Base-by-base conservation (phyloP, 441 rosid species). In the Gossypium davidsonii region DNA sequence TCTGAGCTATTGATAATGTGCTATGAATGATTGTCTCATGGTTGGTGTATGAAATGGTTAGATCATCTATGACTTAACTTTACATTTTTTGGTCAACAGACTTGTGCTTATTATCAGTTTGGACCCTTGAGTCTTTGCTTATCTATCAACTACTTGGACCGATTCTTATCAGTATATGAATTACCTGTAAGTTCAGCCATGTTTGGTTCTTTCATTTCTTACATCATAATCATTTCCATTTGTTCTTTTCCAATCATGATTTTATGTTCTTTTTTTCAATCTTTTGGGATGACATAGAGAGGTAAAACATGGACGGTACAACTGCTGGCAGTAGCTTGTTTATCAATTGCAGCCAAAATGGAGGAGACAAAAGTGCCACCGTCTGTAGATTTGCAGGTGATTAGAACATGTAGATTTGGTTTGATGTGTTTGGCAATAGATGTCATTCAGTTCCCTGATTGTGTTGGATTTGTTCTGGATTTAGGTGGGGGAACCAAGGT, bases 271-370 rank as follows among this genome's bases (percentile, higher is more conserved):
- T 10, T 57, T 28, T 78, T 55, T 2, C 18, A 9, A 9, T 62
- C 14, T 58, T 26, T 28, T 78, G 65, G 52, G 64, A n/a, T n/a
- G 2, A 15, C 7, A 67, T 48, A 56, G 89, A 82, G 67, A 76
- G 88, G 79, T 74, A 88, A 84, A 70, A 58, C 65, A 51, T 88
- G 91, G 91, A 78, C 76, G 21, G 79, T 82, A 63, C 89, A 86
- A 76, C 79, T 85, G 70, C 71, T 88, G 65, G 83, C 88, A 72
- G 88, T 84, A 2, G 79, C 91, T 60, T 88, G 89, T 74, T 78
- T 88, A 71, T 86, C 90, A 31, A 77, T 88, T 55, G 91, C 89
- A 69, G 84, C 87, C 42, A 88, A 88, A 82, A 69, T 88, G 82
- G 91, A 82, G 71, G 91, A 88, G 83, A 78, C 78, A 8, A 64